Evolutionary conservation across 2,329 filamentous ascomycete species (phyloP).

Genomic region (Lasiodiplodia gonubiensis): DNA sequence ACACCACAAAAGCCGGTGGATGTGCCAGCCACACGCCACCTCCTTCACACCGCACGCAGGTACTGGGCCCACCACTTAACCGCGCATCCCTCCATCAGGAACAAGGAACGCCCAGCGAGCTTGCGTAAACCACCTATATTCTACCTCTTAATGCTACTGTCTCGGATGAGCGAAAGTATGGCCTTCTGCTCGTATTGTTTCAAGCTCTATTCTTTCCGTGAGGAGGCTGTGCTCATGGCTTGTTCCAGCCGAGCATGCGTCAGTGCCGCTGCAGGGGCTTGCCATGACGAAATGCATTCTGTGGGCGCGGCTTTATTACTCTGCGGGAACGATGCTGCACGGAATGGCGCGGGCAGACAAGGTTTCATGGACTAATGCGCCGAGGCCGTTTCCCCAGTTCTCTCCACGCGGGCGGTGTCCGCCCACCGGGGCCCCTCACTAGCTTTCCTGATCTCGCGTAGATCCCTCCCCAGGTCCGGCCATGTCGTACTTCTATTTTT

Average conservation of each 20-base stretch:
- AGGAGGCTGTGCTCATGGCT: not conserved
- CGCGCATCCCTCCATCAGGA: not conserved
- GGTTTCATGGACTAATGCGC: constrained; percentile 20
- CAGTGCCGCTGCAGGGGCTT: not conserved
- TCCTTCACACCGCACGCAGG: constrained; percentile 15
- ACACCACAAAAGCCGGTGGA: constrained; percentile 3
- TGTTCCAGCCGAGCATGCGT: not conserved
- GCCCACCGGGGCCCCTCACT: constrained; percentile 27
- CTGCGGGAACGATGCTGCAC: constrained; percentile 1
- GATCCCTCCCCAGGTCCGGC: constrained; percentile 16
- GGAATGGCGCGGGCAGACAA: constrained; percentile 5
- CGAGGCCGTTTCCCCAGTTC: constrained; percentile 22
- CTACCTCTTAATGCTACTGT: not conserved
- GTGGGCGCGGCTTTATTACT: constrained; percentile 1
- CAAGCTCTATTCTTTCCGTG: not conserved
- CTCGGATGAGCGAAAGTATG: not conserved
- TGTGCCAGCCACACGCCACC: constrained; percentile 17
- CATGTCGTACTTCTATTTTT: constrained; percentile 8
- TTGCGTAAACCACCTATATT: not conserved
- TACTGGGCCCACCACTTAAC: constrained; percentile 11
- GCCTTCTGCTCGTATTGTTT: not conserved
- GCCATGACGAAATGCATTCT: not conserved
- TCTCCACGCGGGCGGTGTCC: constrained; percentile 18
- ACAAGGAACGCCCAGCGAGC: not conserved
- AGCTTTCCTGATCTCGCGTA: constrained; percentile 14